phyloP scores from a whole-genome alignment of 2,329 filamentous ascomycete genomes.

The Sclerotinia borealis region DNA sequence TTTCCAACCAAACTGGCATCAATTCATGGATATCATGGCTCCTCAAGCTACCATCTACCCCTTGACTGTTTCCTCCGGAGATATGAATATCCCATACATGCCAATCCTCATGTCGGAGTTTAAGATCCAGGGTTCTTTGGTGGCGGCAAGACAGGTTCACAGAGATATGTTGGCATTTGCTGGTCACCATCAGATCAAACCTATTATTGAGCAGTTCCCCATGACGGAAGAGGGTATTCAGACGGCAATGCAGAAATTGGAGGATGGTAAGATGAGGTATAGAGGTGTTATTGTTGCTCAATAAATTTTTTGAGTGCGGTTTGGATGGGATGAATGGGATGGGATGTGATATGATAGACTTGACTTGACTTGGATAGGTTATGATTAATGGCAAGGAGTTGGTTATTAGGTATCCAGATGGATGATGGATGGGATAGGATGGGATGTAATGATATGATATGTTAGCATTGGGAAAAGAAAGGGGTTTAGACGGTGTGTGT shows the following conservation, averaged over 20 bases:
- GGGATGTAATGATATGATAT: too few species aligned
- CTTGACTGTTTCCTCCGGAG: conserved; percentile 54
- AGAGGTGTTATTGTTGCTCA: conserved; percentile 37
- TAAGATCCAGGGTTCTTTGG: conserved; percentile 28
- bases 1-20: conserved; percentile 50
- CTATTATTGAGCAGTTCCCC: conserved; percentile 50
- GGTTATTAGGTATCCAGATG: too few species aligned
- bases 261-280: conserved; percentile 48
- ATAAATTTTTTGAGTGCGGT: too few species aligned
- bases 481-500: too few species aligned
- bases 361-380: too few species aligned
- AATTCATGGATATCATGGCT: conserved; percentile 55
- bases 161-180: conserved; percentile 55
- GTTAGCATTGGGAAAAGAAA: too few species aligned
- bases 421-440: too few species aligned
- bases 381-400: too few species aligned
- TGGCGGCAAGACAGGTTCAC: conserved; percentile 40
- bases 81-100: conserved; percentile 30
- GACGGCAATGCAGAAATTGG: conserved; percentile 49
- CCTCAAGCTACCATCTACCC: conserved; percentile 56
- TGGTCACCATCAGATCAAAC: conserved; percentile 51
- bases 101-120: conserved; percentile 25
- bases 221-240: conserved; percentile 49
- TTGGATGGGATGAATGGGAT: too few species aligned
- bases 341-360: too few species aligned